Percentiles rank a stretch among this genome's conserved stretches.
Evolutionary conservation across 2,329 filamentous ascomycete genomes (phyloP).

Genomic region (Penicillium sp.): DNA sequence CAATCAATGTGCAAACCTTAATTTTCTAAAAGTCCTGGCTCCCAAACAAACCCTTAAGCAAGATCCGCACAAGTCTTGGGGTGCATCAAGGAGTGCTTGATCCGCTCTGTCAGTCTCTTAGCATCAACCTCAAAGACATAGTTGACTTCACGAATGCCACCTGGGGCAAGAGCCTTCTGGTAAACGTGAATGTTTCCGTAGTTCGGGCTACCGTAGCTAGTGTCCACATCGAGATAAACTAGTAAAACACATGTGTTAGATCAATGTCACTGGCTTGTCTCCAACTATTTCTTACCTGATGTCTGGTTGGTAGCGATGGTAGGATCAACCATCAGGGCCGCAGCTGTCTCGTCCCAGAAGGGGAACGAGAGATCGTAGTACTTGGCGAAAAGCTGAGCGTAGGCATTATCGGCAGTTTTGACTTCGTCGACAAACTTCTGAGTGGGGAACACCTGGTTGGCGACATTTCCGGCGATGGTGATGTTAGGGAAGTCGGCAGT

Average conservation of each 20-base stretch:
- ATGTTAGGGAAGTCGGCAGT: slow-evolving; percentile 56
- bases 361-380: slow-evolving; percentile 51
- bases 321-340: slow-evolving; percentile 47
- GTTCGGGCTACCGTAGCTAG: slow-evolving; percentile 47
- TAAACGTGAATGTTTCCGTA: slow-evolving; percentile 55
- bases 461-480: slow-evolving; percentile 54
- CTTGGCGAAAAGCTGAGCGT: slow-evolving; percentile 47
- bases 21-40: no score
- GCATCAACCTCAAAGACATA: slow-evolving; percentile 50
- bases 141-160: slow-evolving; percentile 45
- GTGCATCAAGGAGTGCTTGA: slow-evolving; percentile 45
- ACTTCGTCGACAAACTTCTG: slow-evolving; percentile 50
- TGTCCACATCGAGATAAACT: slow-evolving; percentile 55
- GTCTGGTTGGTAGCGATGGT: slow-evolving; percentile 48
- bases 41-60: neutral
- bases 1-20: no score
- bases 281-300: slow-evolving; percentile 32
- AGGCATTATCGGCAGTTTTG: slow-evolving; percentile 45
- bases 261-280: neutral
- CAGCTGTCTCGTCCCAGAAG: slow-evolving; percentile 56
- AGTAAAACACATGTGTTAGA: slow-evolving; percentile 10
- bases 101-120: slow-evolving; percentile 42
- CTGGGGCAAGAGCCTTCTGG: slow-evolving; percentile 48
- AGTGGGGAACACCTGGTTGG: slow-evolving; percentile 54
- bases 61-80: slow-evolving; percentile 28